Percentiles rank a stretch among this genome's conserved stretches.
These are phyloP conservation scores for Ulmus americana DNA, from an alignment of 331 rosid genomes.

Conservation along the genomic window DNA sequence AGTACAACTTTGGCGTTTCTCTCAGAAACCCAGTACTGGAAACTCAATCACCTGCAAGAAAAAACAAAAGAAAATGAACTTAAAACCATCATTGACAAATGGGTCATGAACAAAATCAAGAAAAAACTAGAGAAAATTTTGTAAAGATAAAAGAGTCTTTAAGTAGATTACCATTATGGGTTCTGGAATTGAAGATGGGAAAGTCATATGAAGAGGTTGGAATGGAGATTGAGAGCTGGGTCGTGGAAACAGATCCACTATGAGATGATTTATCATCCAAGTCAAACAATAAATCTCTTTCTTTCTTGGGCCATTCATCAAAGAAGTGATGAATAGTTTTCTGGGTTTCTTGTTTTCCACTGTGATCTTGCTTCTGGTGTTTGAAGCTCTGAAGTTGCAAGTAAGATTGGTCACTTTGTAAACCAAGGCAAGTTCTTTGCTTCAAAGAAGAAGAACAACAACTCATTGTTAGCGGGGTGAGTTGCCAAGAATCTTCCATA, in stretches of 20 bases:
- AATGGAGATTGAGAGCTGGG: conserved; percentile 78
- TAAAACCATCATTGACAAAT: conserved; percentile 10
- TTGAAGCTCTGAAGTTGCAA: conserved; percentile 65
- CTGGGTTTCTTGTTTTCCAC: conserved; percentile 52
- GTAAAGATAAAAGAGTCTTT: neutral
- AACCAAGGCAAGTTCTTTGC: conserved; percentile 59
- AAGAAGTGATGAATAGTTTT: conserved; percentile 84
- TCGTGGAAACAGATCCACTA: conserved; percentile 51
- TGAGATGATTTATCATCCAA: conserved; percentile 69
- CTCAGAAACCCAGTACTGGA: conserved; percentile 34
- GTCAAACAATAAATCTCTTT: conserved; percentile 67
- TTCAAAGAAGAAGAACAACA: conserved; percentile 61
- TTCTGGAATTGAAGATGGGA: conserved; percentile 51
- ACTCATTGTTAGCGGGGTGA: conserved; percentile 70
- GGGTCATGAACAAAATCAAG: conserved; percentile 1
- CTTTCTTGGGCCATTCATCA: conserved; percentile 78
- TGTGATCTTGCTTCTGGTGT: conserved; percentile 34
- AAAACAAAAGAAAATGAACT: conserved; percentile 24
- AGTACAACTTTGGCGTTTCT: conserved; percentile 41
- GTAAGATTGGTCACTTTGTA: conserved; percentile 50
- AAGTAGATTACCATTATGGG: conserved; percentile 31
- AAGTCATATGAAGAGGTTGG: conserved; percentile 71
- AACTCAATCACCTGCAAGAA: conserved; percentile 53
- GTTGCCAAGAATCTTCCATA: conserved; percentile 78
- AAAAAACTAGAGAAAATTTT: neutral